These are phyloP conservation scores for Zygosaccharomyces pseudorouxii DNA, from an alignment of 805 yeast species.

Conservation along the genomic window DNA sequence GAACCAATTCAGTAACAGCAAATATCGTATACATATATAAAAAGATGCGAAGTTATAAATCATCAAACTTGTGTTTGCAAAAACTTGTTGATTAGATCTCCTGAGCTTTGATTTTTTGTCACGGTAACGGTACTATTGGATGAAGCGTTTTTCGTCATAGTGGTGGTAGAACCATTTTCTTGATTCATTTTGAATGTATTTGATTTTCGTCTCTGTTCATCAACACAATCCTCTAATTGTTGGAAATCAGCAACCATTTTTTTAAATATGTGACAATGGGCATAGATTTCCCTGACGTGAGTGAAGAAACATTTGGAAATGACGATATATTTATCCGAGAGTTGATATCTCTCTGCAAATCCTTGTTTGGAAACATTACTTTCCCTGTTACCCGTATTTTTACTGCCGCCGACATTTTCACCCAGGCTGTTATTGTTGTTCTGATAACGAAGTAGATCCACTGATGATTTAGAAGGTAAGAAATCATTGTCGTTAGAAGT, in stretches of 20 bases:
- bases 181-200: not conserved
- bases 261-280: constrained; percentile 28
- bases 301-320: constrained; percentile 29
- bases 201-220: constrained; percentile 6
- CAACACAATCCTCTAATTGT: constrained; percentile 20
- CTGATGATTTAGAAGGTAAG: constrained; percentile 13
- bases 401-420: not conserved
- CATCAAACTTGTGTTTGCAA: constrained; percentile 7
- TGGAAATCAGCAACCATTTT: constrained; percentile 27
- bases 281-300: constrained; percentile 22
- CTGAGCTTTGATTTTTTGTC: constrained; percentile 5
- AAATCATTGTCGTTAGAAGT: not conserved
- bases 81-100: constrained; percentile 7
- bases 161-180: not conserved
- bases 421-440: not conserved
- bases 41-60: not conserved
- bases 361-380: constrained; percentile 18
- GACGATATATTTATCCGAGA: constrained; percentile 27
- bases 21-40: not conserved
- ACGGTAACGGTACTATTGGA: not conserved
- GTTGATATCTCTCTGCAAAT: constrained; percentile 29
- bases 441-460: constrained; percentile 8
- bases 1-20: not conserved
- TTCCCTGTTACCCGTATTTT: not conserved
- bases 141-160: not conserved